Conservation (phyloP, 495 filamentous ascomycete species). For the Lichina pygmaea region DNA sequence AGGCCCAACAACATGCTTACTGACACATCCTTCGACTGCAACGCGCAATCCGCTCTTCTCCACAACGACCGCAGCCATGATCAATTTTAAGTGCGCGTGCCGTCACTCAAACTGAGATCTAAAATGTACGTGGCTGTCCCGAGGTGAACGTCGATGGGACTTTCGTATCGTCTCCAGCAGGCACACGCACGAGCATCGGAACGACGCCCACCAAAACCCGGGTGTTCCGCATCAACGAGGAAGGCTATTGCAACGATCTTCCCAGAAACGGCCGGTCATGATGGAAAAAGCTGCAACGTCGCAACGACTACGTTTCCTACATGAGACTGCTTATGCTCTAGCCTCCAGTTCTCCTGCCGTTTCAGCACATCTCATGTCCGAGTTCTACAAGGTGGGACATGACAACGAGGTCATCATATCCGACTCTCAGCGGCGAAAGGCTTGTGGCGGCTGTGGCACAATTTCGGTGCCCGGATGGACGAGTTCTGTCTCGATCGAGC, state of each 20-base stretch:
- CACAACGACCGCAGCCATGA: no score
- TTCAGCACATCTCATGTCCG: conserved; percentile 19
- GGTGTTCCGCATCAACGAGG: no score
- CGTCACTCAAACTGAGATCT: no score
- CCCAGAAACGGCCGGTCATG: not conserved
- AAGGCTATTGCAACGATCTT: no score
- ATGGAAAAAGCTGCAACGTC: conserved; percentile 2
- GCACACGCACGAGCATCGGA: no score
- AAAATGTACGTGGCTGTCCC: no score
- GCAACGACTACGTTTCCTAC: conserved; percentile 17
- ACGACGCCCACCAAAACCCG: no score
- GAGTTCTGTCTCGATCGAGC: conserved; percentile 10
- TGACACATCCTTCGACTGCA: conserved; percentile 60
- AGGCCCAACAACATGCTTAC: not conserved
- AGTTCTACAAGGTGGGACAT: conserved; percentile 15
- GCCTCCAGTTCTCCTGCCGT: conserved; percentile 18
- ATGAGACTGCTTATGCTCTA: conserved; percentile 18
- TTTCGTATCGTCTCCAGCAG: no score
- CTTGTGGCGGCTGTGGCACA: conserved; percentile 26
- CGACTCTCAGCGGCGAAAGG: conserved; percentile 14
- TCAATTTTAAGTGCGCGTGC: no score
- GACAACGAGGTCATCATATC: conserved; percentile 15
- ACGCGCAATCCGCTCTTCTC: conserved; percentile 7
- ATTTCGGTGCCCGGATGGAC: conserved; percentile 18
- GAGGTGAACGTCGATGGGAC: no score